Evolutionary conservation across 805 yeast genomes (phyloP).

Genomic region (Metschnikowia chrysomelidarum): DNA sequence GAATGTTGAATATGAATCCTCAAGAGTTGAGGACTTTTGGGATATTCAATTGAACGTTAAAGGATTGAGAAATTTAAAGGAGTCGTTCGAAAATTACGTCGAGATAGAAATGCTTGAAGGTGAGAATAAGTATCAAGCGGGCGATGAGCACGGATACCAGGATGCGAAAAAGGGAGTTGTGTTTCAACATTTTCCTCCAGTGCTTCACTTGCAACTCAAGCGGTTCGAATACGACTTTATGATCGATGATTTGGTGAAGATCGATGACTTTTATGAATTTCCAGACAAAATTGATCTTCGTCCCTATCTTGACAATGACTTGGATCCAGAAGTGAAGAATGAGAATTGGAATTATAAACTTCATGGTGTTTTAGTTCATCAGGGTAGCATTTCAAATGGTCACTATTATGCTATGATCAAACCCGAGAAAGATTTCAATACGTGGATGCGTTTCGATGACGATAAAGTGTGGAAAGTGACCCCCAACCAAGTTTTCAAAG

Average conservation of each 20-base stretch:
- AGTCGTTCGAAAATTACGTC: slow-evolving; percentile 81
- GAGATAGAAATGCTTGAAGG: slow-evolving; percentile 89
- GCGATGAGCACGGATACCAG: slow-evolving; percentile 81
- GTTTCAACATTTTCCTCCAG: slow-evolving; percentile 87
- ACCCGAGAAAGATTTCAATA: slow-evolving; percentile 53
- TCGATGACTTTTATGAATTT: slow-evolving; percentile 89
- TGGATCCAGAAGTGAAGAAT: slow-evolving; percentile 35
- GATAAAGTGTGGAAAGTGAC: slow-evolving; percentile 91
- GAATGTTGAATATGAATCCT: slow-evolving; percentile 88
- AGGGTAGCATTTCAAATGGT: slow-evolving; percentile 94
- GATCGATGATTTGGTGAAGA: slow-evolving; percentile 83
- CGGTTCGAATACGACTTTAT: slow-evolving; percentile 92
- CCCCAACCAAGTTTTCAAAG: slow-evolving; percentile 80
- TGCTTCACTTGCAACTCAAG: slow-evolving; percentile 87
- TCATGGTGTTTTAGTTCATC: slow-evolving; percentile 94
- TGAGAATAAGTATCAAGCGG: slow-evolving; percentile 92
- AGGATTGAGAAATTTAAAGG: slow-evolving; percentile 65
- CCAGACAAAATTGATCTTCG: slow-evolving; percentile 79
- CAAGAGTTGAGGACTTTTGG: slow-evolving; percentile 95
- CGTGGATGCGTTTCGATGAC: slow-evolving; percentile 93
- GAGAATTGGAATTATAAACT: slow-evolving; percentile 77
- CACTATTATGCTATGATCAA: slow-evolving; percentile 94
- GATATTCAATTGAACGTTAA: slow-evolving; percentile 95
- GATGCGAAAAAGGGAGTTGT: slow-evolving; percentile 97
- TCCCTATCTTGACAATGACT: slow-evolving; percentile 68